Evolutionary conservation across 441 rosid species (phyloP), one percentile per base, ranked within the genome.

Genomic region (Gossypium davidsonii): DNA sequence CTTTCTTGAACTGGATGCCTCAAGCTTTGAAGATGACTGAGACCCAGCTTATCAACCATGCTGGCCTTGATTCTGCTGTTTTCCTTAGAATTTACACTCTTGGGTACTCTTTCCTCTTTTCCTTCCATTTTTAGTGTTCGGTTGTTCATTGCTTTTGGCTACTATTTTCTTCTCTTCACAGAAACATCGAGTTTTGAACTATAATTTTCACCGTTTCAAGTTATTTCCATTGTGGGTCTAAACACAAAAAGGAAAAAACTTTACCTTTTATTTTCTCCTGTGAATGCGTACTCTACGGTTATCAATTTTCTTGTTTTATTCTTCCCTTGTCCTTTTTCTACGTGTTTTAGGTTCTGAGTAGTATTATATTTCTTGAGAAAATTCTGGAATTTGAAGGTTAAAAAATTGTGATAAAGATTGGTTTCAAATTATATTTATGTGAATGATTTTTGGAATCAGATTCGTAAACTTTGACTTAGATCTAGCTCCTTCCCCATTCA

Each of bases 1-100:
- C 94, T 70, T 95, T 95, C 89, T 80, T 95, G 37, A 95, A 87
- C 81, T 95, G 99, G 99, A 95, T 95, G 99, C 98, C 99, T 75
- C 92, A 95, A 74, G 99, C 99, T 74, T 42, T 93, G 91, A 90
- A 69, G 81, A 93, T 93, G 97, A 79, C 77, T 64, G 95, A 95
- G 74, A 23, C 87, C 25, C 88, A 95, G 79, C 89, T 95, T 68
- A 87, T 93, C 48, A 83, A 73, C 62, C 99, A 93, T 76, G 98
- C 98, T 72, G 98, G 99, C 10, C 90, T 95, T 62, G 99, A 95
- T 71, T 95, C 99, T 78, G 99, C 98, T 72, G 82, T 84, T 70
- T 95, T 95, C 82, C 82, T 95, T 77, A 87, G 99, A 78, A 89
- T 93, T 70, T 93, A 93, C 81, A 82, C 85, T 83, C 97, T 93